These are phyloP conservation scores for Populus davidiana DNA, from an alignment of 345 rosid genomes.

Conservation along the genomic window DNA sequence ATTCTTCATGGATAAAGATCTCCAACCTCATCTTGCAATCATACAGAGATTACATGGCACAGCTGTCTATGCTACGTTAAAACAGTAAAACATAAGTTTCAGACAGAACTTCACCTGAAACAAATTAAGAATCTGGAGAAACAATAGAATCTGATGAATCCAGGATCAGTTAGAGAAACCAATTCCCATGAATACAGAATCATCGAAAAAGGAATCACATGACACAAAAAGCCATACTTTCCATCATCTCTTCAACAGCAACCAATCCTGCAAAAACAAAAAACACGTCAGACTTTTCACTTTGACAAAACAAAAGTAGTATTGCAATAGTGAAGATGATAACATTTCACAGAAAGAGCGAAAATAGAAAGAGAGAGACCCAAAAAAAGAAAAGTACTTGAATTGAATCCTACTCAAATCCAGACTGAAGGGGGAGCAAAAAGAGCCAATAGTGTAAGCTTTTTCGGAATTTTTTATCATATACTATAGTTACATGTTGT, in stretches of 20 bases:
- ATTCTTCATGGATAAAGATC: neutral
- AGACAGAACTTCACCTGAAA: slow-evolving; percentile 29
- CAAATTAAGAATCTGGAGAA: slow-evolving; percentile 37
- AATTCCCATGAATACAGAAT: slow-evolving; percentile 29
- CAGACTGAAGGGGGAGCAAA: slow-evolving; percentile 3
- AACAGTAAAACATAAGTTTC: neutral
- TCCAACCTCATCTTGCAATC: neutral
- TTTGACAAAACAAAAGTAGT: neutral
- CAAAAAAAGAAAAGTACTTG: slow-evolving; percentile 15
- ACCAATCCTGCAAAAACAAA: slow-evolving; percentile 26
- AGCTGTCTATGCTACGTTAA: neutral
- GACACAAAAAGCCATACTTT: slow-evolving; percentile 12
- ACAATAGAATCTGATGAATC: slow-evolving; percentile 36
- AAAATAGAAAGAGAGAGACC: slow-evolving; percentile 5
- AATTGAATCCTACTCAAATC: slow-evolving; percentile 35
- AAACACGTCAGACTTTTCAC: neutral
- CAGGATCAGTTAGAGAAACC: slow-evolving; percentile 35
- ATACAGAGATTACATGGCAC: slow-evolving; percentile 13
- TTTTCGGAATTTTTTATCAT: too few relatives aligned
- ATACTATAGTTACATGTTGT: too few relatives aligned
- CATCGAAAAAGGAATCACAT: slow-evolving; percentile 16
- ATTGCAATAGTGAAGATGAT: neutral
- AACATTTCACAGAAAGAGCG: slow-evolving; percentile 4
- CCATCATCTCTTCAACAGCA: slow-evolving; percentile 21
- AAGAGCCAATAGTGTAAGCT: slow-evolving; percentile 11